Base-by-base conservation (phyloP, 306 rosid genomes). In the Vigna unguiculata region DNA sequence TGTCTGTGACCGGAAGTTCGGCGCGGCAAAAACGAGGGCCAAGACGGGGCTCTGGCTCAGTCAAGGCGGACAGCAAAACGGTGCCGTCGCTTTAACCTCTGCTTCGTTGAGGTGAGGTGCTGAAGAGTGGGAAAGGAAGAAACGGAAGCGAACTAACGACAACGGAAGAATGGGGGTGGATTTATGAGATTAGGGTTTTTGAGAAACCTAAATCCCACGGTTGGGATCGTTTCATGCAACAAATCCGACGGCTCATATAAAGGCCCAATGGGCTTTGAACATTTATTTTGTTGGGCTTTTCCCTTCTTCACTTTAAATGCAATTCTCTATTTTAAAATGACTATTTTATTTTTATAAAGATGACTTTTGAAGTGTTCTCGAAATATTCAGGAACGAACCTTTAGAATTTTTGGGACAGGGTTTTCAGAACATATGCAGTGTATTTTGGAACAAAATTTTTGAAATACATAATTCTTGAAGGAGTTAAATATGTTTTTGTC, bases 61-160 rank as follows among this genome's bases (percentile, higher is more conserved):
- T 85, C 96, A 90, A 87, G 93, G 96, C 85, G 91, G 90, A 91
- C 90, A 89, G 97, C 91, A 0, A 63, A 21, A 20, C 67, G 36
- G 43, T 2, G 91, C 93, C 80, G 90, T 86, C 91, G 34, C 97
- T 87, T 92, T 90, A 92, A 85, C 96, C 96, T 73, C 83, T 22
- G 10, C 11, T 69, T 80, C 7, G 47, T 2, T 40, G 9, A n/a
- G 49, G 11, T 65, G 3, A 1, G 14, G 7, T 0, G 53, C 46
- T 19, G 2, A 1, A 11, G 75, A 6, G 71, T 0, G 34, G 0
- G 66, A 1, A 14, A 28, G 4, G 1, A 32, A 16, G 19, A 11
- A 19, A 1, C 0, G 10, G n/a, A 12, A 61, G 49, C 6, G 6
- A 20, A 41, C 0, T 21, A 2, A 4, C 1, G 1, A 22, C 38